phyloP scores from a whole-genome alignment of 2,329 filamentous ascomycete genomes.

The Fusarium sp. region DNA sequence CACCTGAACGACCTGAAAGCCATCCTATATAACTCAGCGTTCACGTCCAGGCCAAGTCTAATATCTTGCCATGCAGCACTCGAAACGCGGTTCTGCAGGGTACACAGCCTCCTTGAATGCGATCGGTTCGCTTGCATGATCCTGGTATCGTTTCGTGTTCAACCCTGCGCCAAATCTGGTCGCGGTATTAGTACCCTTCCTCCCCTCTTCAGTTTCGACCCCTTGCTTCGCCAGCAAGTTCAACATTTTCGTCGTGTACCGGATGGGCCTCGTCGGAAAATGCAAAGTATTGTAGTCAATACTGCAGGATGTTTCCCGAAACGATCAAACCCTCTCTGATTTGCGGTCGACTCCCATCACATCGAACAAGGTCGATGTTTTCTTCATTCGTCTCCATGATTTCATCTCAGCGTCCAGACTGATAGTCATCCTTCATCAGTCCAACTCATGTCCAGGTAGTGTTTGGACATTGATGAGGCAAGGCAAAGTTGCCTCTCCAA shows the following conservation, averaged over 20 bases:
- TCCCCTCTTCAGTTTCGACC: neutral
- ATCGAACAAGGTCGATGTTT: neutral
- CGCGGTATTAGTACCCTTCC: neutral
- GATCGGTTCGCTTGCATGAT: neutral
- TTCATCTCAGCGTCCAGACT: neutral
- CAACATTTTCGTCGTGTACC: neutral
- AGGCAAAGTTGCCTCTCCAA: slow-evolving; percentile 2
- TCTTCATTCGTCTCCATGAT: neutral
- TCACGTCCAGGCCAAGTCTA: slow-evolving; percentile 5
- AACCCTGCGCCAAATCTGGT: neutral
- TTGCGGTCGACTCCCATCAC: neutral
- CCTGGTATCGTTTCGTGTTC: neutral
- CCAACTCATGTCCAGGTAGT: neutral
- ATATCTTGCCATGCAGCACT: neutral
- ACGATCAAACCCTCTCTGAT: neutral
- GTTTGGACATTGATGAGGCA: neutral
- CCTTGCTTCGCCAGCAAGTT: neutral
- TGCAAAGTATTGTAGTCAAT: neutral
- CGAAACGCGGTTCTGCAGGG: neutral
- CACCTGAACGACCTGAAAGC: slow-evolving; percentile 10
- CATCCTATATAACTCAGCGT: slow-evolving; percentile 23
- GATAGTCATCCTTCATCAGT: neutral
- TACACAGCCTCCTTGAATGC: neutral
- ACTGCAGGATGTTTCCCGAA: neutral
- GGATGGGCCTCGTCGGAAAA: neutral